Evolutionary conservation across 1,284 basidiomycete genomes (phyloP).

Genomic region (Fomitiporia mediterranea): DNA sequence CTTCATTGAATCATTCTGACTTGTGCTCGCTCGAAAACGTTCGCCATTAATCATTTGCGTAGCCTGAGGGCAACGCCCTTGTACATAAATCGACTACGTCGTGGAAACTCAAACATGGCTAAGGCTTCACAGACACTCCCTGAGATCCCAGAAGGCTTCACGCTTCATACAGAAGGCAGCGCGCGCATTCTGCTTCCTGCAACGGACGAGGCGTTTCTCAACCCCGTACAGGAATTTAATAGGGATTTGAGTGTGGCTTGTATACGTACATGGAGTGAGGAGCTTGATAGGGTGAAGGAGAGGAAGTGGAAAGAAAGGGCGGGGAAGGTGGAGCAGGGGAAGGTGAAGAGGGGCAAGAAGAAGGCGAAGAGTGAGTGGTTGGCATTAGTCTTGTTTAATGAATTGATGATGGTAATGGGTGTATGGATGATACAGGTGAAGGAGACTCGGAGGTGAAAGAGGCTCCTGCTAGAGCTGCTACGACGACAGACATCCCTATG

Average conservation of each 20-base stretch:
- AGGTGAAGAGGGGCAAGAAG: slow-evolving; percentile 27
- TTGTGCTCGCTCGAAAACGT: background rate
- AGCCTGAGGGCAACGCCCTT: slow-evolving; percentile 13
- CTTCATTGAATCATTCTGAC: background rate
- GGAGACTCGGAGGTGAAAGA: slow-evolving; percentile 6
- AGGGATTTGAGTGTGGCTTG: slow-evolving; percentile 89
- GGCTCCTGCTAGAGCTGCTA: background rate
- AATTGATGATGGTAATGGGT: background rate
- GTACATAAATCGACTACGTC: slow-evolving; percentile 6
- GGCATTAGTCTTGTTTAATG: background rate
- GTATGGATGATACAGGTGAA: background rate
- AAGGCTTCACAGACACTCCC: slow-evolving; percentile 42
- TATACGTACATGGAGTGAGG: slow-evolving; percentile 83
- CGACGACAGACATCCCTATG: slow-evolving; percentile 15
- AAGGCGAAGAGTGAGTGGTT: slow-evolving; percentile 26
- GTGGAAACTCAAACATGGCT: background rate
- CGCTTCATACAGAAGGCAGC: slow-evolving; percentile 80
- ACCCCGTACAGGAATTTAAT: slow-evolving; percentile 99
- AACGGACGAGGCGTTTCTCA: slow-evolving; percentile 84
- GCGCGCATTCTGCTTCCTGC: slow-evolving; percentile 79
- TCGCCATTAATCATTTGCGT: slow-evolving; percentile 2
- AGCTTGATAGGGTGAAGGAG: slow-evolving; percentile 63
- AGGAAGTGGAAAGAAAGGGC: slow-evolving; percentile 47
- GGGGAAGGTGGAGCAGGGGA: slow-evolving; percentile 30
- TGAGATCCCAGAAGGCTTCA: slow-evolving; percentile 72